Evolutionary conservation across 371 early-diverging fungal genomes (phyloP).

Genomic region (Racocetra persica): DNA sequence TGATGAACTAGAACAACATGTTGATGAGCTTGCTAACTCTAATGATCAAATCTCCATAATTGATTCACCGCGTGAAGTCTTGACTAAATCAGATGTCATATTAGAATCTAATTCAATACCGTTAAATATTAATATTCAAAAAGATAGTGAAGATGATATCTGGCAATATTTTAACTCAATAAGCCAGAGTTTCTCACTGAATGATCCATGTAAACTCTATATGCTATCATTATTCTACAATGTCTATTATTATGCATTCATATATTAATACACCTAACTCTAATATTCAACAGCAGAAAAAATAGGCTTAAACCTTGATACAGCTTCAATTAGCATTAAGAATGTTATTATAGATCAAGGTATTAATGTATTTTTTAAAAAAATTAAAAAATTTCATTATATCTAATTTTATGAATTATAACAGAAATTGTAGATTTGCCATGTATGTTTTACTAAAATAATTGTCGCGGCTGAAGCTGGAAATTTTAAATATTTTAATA

Average conservation of each 20-base stretch:
- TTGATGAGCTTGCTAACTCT: background rate
- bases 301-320: background rate
- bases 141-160: background rate
- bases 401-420: background rate
- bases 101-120: background rate
- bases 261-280: too few species aligned
- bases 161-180: background rate
- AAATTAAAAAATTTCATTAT: background rate
- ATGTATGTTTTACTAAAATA: background rate
- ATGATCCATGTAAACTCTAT: too few species aligned
- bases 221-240: background rate
- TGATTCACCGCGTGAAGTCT: background rate
- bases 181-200: background rate
- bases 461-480: too few species aligned
- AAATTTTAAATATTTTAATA: too few species aligned
- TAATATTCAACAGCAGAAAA: background rate
- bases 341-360: background rate
- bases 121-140: background rate
- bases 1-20: constrained; percentile 29
- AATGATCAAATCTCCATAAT: background rate
- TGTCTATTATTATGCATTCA: background rate
- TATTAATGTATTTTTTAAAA: background rate
- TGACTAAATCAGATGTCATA: background rate
- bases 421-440: background rate
- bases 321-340: background rate